Conservation (phyloP, 1,284 basidiomycete genomes). For the Cyathus pygmaeus region DNA sequence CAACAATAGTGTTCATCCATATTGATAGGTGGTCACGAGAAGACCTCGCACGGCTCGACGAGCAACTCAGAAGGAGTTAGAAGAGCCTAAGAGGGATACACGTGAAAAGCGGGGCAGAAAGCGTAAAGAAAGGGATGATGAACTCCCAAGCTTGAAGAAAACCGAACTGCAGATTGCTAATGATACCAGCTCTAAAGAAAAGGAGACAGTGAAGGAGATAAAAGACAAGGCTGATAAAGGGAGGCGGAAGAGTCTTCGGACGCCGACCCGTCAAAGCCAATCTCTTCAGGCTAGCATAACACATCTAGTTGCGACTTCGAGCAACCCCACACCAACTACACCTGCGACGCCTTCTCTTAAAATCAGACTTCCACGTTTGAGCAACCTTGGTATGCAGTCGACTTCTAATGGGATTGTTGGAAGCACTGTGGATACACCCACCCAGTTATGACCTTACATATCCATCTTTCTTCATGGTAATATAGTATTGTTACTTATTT, state of each 20-base stretch:
- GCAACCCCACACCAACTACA: conserved; percentile 34
- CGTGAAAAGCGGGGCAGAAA: conserved; percentile 55
- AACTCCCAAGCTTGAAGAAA: conserved; percentile 24
- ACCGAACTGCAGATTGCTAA: conserved; percentile 25
- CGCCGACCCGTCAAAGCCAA: conserved; percentile 37
- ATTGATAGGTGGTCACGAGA: conserved; percentile 15
- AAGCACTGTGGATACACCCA: conserved; percentile 15
- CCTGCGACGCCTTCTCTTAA: conserved; percentile 60
- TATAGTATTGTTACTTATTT: too few relatives aligned
- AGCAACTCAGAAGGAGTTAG: conserved; percentile 36
- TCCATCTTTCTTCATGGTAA: too few relatives aligned
- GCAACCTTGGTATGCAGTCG: conserved; percentile 20
- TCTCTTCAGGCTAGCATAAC: conserved; percentile 23
- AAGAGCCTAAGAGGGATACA: conserved; percentile 27
- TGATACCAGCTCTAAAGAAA: conserved; percentile 12
- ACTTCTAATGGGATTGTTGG: conserved; percentile 6
- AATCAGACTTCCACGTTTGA: conserved; percentile 65
- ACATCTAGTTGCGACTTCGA: conserved; percentile 24
- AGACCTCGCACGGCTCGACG: conserved; percentile 35
- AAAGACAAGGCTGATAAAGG: conserved; percentile 20
- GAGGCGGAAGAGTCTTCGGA: conserved; percentile 37
- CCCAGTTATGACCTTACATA: conserved; percentile 11
- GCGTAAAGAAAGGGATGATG: conserved; percentile 58
- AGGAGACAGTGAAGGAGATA: conserved; percentile 21
- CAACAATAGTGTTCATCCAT: neutral